Evolutionary conservation across 2,329 filamentous ascomycete genomes (phyloP).

Genomic region (Pseudocercospora musae): DNA sequence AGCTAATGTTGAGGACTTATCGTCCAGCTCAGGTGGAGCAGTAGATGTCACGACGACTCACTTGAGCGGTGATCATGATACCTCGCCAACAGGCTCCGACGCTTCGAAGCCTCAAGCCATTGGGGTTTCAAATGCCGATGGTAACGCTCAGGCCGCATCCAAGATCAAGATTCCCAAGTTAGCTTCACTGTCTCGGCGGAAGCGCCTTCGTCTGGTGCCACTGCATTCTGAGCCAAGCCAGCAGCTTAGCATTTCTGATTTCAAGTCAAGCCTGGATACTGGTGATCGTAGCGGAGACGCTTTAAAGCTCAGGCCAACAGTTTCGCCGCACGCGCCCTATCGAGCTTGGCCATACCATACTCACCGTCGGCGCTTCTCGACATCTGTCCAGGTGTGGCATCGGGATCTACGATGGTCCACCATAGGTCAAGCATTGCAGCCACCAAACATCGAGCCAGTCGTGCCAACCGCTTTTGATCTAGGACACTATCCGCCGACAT

Average conservation of each 20-base stretch:
- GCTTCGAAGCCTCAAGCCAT: background rate
- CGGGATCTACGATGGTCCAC: slow-evolving; percentile 1
- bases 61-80: background rate
- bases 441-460: background rate
- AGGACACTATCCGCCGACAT: background rate
- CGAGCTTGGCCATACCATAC: background rate
- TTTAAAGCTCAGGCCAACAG: slow-evolving; percentile 8
- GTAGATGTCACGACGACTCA: background rate
- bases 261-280: background rate
- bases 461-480: background rate
- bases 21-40: background rate
- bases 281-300: background rate
- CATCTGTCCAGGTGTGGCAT: background rate
- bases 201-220: background rate
- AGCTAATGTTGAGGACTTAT: background rate
- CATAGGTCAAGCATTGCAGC: background rate
- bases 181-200: background rate
- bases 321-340: background rate
- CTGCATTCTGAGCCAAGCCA: background rate
- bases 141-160: background rate
- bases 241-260: background rate
- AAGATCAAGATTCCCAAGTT: background rate
- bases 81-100: background rate
- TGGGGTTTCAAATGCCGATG: background rate
- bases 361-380: background rate